Percentiles rank a stretch among this genome's conserved stretches.
phyloP scores from a whole-genome alignment of 768 basidiomycete species.

The Suillus discolor region DNA sequence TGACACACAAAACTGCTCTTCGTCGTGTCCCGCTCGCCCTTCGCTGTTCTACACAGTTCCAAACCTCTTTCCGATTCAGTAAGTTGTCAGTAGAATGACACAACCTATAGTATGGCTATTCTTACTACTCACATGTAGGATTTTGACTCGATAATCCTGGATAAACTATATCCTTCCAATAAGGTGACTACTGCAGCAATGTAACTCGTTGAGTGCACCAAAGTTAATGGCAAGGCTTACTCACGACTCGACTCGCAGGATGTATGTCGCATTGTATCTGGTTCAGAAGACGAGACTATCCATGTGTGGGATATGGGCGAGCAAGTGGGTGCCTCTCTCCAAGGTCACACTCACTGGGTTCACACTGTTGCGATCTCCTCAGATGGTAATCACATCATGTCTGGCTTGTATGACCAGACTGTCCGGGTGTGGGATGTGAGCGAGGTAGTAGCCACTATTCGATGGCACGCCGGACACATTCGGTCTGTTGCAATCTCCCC shows the following conservation, averaged over 20 bases:
- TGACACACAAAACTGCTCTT: slow-evolving; percentile 34
- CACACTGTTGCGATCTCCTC: not conserved
- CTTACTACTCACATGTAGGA: too few relatives aligned
- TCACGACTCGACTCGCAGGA: too few relatives aligned
- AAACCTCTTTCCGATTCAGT: slow-evolving; percentile 5
- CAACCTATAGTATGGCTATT: too few relatives aligned
- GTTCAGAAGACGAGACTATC: not conserved
- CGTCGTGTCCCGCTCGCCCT: slow-evolving; percentile 32
- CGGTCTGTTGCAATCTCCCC: not conserved
- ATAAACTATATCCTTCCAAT: too few relatives aligned
- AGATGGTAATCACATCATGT: not conserved
- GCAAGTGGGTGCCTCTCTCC: not conserved
- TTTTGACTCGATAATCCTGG: too few relatives aligned
- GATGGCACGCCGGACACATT: not conserved
- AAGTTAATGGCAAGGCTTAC: too few relatives aligned
- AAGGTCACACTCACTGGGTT: not conserved
- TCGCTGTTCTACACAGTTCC: slow-evolving; percentile 18
- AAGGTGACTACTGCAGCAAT: too few relatives aligned
- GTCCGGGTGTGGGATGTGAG: not conserved
- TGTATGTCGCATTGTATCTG: not conserved
- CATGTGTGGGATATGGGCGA: not conserved
- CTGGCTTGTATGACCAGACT: not conserved
- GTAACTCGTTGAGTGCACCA: too few relatives aligned
- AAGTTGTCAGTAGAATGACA: too few relatives aligned
- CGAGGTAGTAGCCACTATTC: not conserved